phyloP scores from a whole-genome alignment of 768 basidiomycete genomes.

The Amanita thiersii region DNA sequence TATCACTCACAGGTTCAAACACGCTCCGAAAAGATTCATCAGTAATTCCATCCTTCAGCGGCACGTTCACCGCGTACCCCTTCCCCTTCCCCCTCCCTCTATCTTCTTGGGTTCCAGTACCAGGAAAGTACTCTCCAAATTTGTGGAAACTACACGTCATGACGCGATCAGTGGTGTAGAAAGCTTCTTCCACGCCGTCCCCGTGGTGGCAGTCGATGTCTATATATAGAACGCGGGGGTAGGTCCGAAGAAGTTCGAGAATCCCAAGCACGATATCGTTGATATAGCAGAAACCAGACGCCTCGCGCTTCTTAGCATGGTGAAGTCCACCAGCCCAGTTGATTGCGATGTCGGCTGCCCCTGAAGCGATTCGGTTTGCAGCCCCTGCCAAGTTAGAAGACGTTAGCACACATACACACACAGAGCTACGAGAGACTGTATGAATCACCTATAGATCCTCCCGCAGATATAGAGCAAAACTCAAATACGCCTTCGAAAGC shows the following conservation, averaged over 20 bases:
- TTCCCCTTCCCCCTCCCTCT: conserved; percentile 76
- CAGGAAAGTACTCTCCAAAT: conserved; percentile 92
- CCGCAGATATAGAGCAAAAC: conserved; percentile 94
- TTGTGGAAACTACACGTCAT: conserved; percentile 98
- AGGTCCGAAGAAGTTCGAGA: conserved; percentile 81
- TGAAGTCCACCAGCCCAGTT: conserved; percentile 99
- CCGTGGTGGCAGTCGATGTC: conserved; percentile 99
- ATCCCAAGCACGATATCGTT: conserved; percentile 96
- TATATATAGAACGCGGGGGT: conserved; percentile 88
- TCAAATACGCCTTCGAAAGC: conserved; percentile 96
- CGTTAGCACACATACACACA: no score
- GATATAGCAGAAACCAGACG: conserved; percentile 97
- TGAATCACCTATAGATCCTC: conserved; percentile 82
- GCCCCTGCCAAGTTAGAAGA: conserved; percentile 44
- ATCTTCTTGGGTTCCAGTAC: conserved; percentile 81
- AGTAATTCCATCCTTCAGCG: conserved; percentile 88
- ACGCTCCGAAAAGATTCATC: conserved; percentile 82
- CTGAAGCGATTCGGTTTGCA: conserved; percentile 71
- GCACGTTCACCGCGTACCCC: conserved; percentile 89
- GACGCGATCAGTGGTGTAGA: conserved; percentile 94
- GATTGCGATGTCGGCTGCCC: conserved; percentile 85
- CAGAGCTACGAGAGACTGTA: not conserved
- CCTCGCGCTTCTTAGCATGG: conserved; percentile 99
- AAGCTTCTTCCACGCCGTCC: conserved; percentile 97
- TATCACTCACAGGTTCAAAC: conserved; percentile 86